Base-by-base conservation (phyloP, 1,284 basidiomycete species). In the Vanrija sp. region DNA sequence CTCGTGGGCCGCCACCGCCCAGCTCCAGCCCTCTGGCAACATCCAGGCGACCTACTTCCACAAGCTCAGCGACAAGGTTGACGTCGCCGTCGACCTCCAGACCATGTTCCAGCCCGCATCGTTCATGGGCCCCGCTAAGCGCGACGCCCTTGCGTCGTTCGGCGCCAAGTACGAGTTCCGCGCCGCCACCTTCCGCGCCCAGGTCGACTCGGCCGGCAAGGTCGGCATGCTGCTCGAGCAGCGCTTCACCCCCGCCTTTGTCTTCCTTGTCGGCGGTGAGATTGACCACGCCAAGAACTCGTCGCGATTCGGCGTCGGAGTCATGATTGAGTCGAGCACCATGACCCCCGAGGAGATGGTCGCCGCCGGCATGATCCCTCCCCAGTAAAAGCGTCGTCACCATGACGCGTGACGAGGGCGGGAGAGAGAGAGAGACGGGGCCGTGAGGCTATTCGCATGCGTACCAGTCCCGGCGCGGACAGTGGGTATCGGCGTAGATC, bases 281-380 rank as follows among this genome's bases (percentile, higher is more conserved):
- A 93, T 99, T 64, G 96, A 98, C 76, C 95, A 98, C 83, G 87
- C 91, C 81, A 96, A 95, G 91, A 92, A 91, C 78, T 81, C 90
- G 42, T 88, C 90, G 52, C 94, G 94, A 79, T 88, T 97, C 61
- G 95, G 95, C 60, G 86, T 98, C 15, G 94, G 93, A 77, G 89
- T 98, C 74, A 91, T 92, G 88, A 89, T 98, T 65, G 94, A 98
- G 82, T 74, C 72, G 21, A 68, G 68, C 14, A 67, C 72, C 43
- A 75, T 76, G 69, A 67, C 66, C 42, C 69, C 68, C 40, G 73
- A 77, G 64, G 75, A 77, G 67, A 77, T 77, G 75, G 69, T 72
- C 50, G 72, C 71, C 19, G 72, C 72, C 39, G 73, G 73, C 48
- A 73, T 74, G 73, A 59, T 74, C 43, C 65, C 66, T 5, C 72